A percentile compares a stretch with the other conserved stretches of the same genome.
Conservation (phyloP, 2,329 filamentous ascomycete genomes). For the Dothistroma septosporum region DNA sequence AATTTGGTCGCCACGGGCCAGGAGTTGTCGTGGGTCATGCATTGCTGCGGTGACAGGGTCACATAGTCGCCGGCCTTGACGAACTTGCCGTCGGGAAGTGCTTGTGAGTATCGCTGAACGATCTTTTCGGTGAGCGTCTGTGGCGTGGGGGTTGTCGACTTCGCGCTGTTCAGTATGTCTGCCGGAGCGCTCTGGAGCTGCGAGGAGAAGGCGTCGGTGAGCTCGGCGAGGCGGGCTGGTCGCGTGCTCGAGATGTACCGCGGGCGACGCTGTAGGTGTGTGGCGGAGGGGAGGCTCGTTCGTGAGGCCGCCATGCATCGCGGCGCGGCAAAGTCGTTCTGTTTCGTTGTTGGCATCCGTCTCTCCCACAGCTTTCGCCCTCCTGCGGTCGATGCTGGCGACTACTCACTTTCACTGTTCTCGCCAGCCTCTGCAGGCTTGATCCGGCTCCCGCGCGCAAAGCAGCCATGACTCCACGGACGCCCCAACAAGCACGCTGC, state of each 20-base stretch:
- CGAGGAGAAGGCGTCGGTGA: slow-evolving; percentile 58
- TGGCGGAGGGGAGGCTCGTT: slow-evolving; percentile 5
- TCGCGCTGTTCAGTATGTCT: slow-evolving; percentile 66
- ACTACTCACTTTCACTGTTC: slow-evolving; percentile 17
- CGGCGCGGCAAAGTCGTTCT: slow-evolving; percentile 10
- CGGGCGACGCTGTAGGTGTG: slow-evolving; percentile 25
- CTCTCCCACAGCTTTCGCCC: neutral
- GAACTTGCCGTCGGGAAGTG: slow-evolving; percentile 67
- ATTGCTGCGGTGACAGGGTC: slow-evolving; percentile 64
- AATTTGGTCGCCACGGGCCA: slow-evolving; percentile 75
- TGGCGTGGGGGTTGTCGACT: slow-evolving; percentile 44
- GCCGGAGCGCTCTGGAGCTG: slow-evolving; percentile 61
- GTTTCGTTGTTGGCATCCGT: neutral
- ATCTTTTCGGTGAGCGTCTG: slow-evolving; percentile 94
- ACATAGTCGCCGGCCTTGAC: slow-evolving; percentile 82
- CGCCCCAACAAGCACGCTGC: neutral
- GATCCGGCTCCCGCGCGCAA: slow-evolving; percentile 19
- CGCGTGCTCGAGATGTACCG: slow-evolving; percentile 26
- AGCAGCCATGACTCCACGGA: slow-evolving; percentile 17
- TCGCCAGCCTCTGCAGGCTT: slow-evolving; percentile 20
- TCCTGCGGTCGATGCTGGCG: neutral
- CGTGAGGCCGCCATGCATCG: slow-evolving; percentile 6
- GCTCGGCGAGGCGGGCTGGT: slow-evolving; percentile 26
- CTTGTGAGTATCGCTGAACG: slow-evolving; percentile 75
- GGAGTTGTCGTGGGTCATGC: slow-evolving; percentile 85